phyloP scores from a whole-genome alignment of 441 rosid species.

The Populus hybrid region DNA sequence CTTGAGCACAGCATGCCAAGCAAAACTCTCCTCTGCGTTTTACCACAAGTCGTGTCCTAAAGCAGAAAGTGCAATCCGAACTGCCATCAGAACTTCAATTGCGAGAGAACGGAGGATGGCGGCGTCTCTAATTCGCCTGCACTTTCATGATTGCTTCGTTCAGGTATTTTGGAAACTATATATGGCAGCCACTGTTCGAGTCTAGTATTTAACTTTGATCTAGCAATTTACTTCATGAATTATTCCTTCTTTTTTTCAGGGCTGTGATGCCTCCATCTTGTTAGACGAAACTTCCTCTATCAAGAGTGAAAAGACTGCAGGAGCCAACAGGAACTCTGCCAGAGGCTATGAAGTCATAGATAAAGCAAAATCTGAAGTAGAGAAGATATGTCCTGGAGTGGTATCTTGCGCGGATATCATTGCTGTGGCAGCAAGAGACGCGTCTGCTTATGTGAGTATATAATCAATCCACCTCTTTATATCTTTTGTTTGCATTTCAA shows the following conservation, averaged over 20 bases:
- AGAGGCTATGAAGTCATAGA: conserved; percentile 57
- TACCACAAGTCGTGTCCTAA: conserved; percentile 45
- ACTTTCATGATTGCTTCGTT: conserved; percentile 63
- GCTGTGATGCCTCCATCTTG: conserved; percentile 59
- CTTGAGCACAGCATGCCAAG: conserved; percentile 21
- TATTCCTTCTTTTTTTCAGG: conserved; percentile 20
- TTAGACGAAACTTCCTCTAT: conserved; percentile 42
- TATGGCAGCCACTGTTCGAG: not conserved
- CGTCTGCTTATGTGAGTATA: conserved; percentile 45
- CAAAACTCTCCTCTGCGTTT: conserved; percentile 43
- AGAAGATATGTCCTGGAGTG: conserved; percentile 49
- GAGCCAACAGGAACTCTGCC: conserved; percentile 30
- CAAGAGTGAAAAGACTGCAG: conserved; percentile 39
- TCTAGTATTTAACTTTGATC: too few species aligned
- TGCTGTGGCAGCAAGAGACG: conserved; percentile 58
- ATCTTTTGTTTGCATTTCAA: not conserved
- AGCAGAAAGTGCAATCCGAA: conserved; percentile 44
- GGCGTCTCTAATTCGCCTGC: conserved; percentile 59
- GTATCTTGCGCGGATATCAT: conserved; percentile 66
- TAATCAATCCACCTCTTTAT: not conserved
- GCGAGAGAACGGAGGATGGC: conserved; percentile 58
- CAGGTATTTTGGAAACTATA: conserved; percentile 24
- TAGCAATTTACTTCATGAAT: not conserved
- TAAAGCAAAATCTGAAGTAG: conserved; percentile 39
- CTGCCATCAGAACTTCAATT: conserved; percentile 42